Conservation (phyloP, 345 rosid species). For the Barbarea vulgaris region DNA sequence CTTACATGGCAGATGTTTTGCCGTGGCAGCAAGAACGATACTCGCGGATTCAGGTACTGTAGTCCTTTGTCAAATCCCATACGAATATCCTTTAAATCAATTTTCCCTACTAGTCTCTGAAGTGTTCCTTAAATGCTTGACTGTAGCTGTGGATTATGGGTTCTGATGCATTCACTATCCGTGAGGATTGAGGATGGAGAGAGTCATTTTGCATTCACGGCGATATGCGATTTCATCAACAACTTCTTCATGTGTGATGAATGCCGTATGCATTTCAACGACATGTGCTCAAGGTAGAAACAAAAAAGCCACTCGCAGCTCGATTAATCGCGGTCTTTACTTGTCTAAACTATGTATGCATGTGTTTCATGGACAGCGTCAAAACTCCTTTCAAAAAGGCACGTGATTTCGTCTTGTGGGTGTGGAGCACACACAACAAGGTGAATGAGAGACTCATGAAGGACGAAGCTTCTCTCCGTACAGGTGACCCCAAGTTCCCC, state of each 20-base stretch:
- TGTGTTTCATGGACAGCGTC: conserved; percentile 55
- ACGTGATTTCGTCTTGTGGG: conserved; percentile 84
- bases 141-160: conserved; percentile 98
- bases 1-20: conserved; percentile 82
- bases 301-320: neutral
- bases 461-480: conserved; percentile 75
- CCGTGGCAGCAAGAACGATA: conserved; percentile 95
- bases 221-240: conserved; percentile 83
- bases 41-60: conserved; percentile 93
- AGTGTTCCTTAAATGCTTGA: conserved; percentile 10
- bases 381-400: conserved; percentile 64
- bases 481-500: conserved; percentile 92
- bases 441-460: conserved; percentile 82
- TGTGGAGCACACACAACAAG: conserved; percentile 88
- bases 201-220: conserved; percentile 73
- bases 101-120: conserved; percentile 1
- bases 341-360: neutral
- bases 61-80: neutral
- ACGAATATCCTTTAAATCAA: neutral
- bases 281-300: conserved; percentile 84
- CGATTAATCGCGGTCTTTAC: neutral
- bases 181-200: conserved; percentile 86
- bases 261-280: conserved; percentile 85
- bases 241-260: conserved; percentile 93
- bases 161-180: conserved; percentile 90